A percentile compares a stretch with the other conserved stretches of the same genome.
These are phyloP conservation scores for Tetradesmus lagerheimii DNA, from an alignment of 139 green algal species.

Conservation along the genomic window DNA sequence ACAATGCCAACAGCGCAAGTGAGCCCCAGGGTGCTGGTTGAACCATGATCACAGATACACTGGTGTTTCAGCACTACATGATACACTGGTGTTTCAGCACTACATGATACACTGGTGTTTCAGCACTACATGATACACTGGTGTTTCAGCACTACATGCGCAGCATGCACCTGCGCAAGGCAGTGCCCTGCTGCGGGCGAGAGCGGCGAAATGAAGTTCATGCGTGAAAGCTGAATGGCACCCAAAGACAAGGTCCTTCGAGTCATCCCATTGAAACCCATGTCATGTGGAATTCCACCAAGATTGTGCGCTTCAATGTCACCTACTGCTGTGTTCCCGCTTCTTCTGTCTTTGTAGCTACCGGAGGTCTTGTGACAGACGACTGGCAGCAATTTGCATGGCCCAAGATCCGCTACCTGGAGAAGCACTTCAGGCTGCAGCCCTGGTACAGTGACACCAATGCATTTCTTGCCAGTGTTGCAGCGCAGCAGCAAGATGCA, in stretches of 20 bases:
- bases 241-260: too few species aligned
- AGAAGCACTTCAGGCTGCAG: background rate
- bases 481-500: conserved; percentile 22
- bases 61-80: too few species aligned
- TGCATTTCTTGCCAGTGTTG: background rate
- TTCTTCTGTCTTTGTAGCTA: conserved; percentile 16
- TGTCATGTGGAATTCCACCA: background rate
- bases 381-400: conserved; percentile 1
- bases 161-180: background rate
- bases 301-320: too few species aligned
- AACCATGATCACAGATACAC: too few species aligned
- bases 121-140: too few species aligned
- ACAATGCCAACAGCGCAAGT: conserved; percentile 35
- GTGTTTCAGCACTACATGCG: background rate
- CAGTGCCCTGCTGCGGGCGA: background rate
- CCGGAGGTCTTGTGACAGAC: conserved; percentile 15
- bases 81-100: background rate
- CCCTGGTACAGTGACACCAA: conserved; percentile 40
- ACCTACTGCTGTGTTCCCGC: background rate
- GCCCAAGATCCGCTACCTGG: conserved; percentile 30
- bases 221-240: too few species aligned
- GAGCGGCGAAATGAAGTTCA: too few species aligned
- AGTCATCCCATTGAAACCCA: too few species aligned
- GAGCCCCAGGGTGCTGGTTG: too few species aligned
- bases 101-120: too few species aligned